Evolutionary conservation across 345 rosid genomes (phyloP).

Genomic region (Citrus sp.): DNA sequence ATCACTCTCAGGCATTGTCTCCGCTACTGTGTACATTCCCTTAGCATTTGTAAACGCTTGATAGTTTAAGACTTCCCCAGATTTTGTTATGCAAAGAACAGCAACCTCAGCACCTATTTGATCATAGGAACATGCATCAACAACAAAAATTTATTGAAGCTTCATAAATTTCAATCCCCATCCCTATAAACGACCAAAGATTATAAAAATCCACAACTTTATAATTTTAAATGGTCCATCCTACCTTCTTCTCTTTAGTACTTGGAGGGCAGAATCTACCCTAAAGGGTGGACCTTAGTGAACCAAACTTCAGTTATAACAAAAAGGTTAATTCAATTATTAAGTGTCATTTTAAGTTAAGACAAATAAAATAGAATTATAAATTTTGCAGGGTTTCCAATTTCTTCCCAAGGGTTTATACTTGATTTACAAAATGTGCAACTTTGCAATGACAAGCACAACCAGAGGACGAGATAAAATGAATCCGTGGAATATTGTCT

Average conservation of each 20-base stretch:
- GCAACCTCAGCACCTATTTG: slow-evolving; percentile 79
- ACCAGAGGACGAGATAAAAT: not conserved
- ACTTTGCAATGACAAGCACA: not conserved
- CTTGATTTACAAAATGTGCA: not conserved
- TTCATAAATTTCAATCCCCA: not conserved
- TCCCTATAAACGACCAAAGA: not conserved
- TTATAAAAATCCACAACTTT: not conserved
- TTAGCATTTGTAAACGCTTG: slow-evolving; percentile 87
- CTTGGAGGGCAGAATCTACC: not conserved
- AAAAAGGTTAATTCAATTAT: not conserved
- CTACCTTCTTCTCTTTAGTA: not conserved
- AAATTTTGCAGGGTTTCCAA: not conserved
- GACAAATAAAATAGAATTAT: not conserved
- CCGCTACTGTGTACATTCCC: slow-evolving; percentile 82
- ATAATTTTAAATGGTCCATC: not conserved
- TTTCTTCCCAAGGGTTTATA: not conserved
- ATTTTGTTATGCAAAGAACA: slow-evolving; percentile 90
- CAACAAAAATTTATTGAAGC: not conserved
- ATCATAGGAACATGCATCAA: not conserved
- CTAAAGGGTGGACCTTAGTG: not conserved
- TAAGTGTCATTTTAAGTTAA: not conserved
- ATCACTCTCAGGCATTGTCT: slow-evolving; percentile 96
- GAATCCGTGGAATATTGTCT: not conserved
- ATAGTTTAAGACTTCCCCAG: slow-evolving; percentile 88
- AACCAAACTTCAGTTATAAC: not conserved